Percentiles rank a stretch among this genome's conserved stretches.
Evolutionary conservation across 2,329 filamentous ascomycete genomes (phyloP).

Genomic region (Talaromyces sp.): DNA sequence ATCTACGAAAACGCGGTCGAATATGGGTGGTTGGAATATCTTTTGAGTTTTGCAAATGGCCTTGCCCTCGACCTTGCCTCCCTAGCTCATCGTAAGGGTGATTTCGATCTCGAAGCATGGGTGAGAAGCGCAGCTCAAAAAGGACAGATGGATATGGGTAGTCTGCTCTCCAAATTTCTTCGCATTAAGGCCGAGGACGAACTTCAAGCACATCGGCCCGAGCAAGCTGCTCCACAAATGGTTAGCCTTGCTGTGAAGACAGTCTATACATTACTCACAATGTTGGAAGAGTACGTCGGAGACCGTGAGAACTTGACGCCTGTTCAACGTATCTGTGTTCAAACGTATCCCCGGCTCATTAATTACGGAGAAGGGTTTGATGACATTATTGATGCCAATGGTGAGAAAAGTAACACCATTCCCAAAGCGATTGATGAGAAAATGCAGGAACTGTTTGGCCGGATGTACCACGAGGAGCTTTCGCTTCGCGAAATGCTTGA

Average conservation of each 20-base stretch:
- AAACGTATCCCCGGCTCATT: slow-evolving; percentile 87
- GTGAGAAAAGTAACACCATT: slow-evolving; percentile 74
- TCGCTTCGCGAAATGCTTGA: slow-evolving; percentile 83
- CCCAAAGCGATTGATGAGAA: slow-evolving; percentile 75
- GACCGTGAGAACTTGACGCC: slow-evolving; percentile 68
- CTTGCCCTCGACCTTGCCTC: slow-evolving; percentile 86
- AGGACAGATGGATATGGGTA: slow-evolving; percentile 64
- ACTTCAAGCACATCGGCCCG: slow-evolving; percentile 65
- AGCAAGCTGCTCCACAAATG: slow-evolving; percentile 63
- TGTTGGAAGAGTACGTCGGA: slow-evolving; percentile 65
- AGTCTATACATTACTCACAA: slow-evolving; percentile 73
- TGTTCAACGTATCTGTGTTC: slow-evolving; percentile 83
- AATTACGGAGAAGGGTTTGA: slow-evolving; percentile 94
- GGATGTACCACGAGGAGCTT: slow-evolving; percentile 91
- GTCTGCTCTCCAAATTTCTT: slow-evolving; percentile 73
- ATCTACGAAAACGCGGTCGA: slow-evolving; percentile 78
- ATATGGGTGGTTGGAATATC: slow-evolving; percentile 77
- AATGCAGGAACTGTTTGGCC: slow-evolving; percentile 98
- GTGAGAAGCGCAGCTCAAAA: slow-evolving; percentile 65
- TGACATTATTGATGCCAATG: slow-evolving; percentile 83
- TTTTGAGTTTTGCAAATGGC: slow-evolving; percentile 74
- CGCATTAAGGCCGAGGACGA: slow-evolving; percentile 82
- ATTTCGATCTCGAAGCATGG: slow-evolving; percentile 80
- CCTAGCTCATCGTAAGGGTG: slow-evolving; percentile 73
- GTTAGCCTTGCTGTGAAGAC: slow-evolving; percentile 81